Conservation (phyloP, 2,329 filamentous ascomycete species). For the Alternaria triticina region DNA sequence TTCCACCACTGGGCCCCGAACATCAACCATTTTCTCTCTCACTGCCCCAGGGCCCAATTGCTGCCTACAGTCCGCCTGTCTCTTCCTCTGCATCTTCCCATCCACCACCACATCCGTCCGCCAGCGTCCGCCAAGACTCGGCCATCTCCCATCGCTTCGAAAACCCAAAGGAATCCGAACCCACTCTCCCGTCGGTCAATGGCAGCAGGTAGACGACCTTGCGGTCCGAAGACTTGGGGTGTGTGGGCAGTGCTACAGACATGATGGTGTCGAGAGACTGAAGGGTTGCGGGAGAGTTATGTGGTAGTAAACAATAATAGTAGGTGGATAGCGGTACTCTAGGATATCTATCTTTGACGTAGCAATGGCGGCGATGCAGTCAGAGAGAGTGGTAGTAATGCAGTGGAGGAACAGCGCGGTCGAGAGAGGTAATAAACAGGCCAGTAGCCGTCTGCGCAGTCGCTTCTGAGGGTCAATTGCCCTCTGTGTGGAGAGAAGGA, state of each 20-base stretch:
- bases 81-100: conserved; percentile 17
- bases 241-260: conserved; percentile 24
- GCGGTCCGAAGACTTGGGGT: conserved; percentile 18
- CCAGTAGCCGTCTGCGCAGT: conserved; percentile 14
- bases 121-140: conserved; percentile 29
- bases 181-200: conserved; percentile 70
- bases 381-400: conserved; percentile 16
- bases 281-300: conserved; percentile 7
- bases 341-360: background rate
- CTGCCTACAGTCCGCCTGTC: conserved; percentile 9
- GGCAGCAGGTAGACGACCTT: conserved; percentile 79
- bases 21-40: conserved; percentile 10
- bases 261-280: conserved; percentile 24
- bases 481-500: conserved; percentile 19
- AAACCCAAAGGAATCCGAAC: conserved; percentile 18
- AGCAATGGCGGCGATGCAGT: conserved; percentile 11
- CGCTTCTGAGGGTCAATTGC: conserved; percentile 25
- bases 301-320: conserved; percentile 26
- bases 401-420: background rate
- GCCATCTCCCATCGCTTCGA: conserved; percentile 22
- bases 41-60: conserved; percentile 6
- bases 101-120: conserved; percentile 3
- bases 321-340: conserved; percentile 15
- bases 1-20: conserved; percentile 9
- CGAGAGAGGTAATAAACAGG: conserved; percentile 15